Evolutionary conservation across 768 basidiomycete genomes (phyloP), one percentile per base, ranked within the genome.

Genomic region (Tricholoma furcatifolium): DNA sequence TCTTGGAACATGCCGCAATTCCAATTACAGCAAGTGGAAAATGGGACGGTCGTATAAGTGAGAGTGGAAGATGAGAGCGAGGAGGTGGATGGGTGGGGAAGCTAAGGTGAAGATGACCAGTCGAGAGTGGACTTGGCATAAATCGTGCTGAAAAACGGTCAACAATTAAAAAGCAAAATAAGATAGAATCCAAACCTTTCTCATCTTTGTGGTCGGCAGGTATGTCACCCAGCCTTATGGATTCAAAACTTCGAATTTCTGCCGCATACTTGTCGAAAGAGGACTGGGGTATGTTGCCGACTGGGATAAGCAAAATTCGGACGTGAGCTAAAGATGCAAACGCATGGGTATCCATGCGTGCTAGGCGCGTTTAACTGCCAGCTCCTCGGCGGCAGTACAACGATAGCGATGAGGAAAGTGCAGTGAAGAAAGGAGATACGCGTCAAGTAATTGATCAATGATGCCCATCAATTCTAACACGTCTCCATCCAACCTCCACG

Each of bases 11-110:
- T 27, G 85, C 80, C 21, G 93, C 84, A 30, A 99, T 78, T 9
- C 95, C 97, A 61, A 99, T 85, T 48, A 96, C 85, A 18, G 88
- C 93, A 15, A 98, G 72, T 2, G 93, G 86, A 55, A 93, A 93
- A 56, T 87, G 84, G 2, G 88, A 94, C 44, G 83, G 82, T 38
- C 84, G 82, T 58, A 98, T 74, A 41, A 95, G 77, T 39, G 87
- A 79, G 41, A 97, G 70, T 6, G 87, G 73, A 10, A 75, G 62
- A 59, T 93, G 85, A 24, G 86, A 80, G 51, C 73, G 76, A n/a
- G 85, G 82, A 3, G 81, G 84, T 3, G 87, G 91, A 67, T 88
- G 90, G 2, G 83, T 82, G 12, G 84, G 77, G 65, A 86, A 98
- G 46, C 79, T 80, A 34, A 98, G 75, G 59, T 95, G 91, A 21